Base-by-base conservation (phyloP, 1,139 yeast species). In the Trichomonascaceae sp. region DNA sequence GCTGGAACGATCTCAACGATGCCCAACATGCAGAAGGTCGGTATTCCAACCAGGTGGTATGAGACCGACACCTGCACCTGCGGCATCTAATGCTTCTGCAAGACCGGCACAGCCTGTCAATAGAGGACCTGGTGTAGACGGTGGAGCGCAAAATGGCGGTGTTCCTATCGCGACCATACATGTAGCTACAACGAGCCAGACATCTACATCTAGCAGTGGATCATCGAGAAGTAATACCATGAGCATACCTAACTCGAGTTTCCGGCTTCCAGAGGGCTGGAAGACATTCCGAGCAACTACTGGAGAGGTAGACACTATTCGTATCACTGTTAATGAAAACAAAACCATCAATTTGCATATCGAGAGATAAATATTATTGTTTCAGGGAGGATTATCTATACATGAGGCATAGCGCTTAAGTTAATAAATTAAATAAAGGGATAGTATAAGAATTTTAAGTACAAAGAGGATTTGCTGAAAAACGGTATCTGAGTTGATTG, bases 11-110 rank as follows among this genome's bases (percentile, higher is more conserved):
- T 88, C 96, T 0, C 95, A 86, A 62, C 81, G 83, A 30, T 93
- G 99, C 72, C 99, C 99, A 0, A 82, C 91, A 55, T 93, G 98
- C 70, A 77, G 97, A 60, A 75, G 85, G 18, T 81, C 85, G n/a
- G 96, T 90, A 9, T 54, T 70, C 17, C 41, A 36, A 15, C 41
- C 41, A 48, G 66, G 60, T 3, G 60, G 55, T n/a, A 44, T 52
- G 19, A 41, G 39, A 30, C 24, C 51, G 32, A 13, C 17, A 18
- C 8, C 43, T 13, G 43, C 20, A 24, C 22, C 19, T 19, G 47
- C 45, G 17, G 49, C 51, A 7, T 47, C 50, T 30, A 43, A 49
- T 27, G 24, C 53, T 32, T 39, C 38, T 18, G 24, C 52, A 41
- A 49, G 15, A 10, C 27, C 43, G 15, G 24, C 19, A 5, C 41